These are phyloP conservation scores for Craterostigma plantagineum DNA, from an alignment of 257 asterid genomes.

Conservation along the genomic window DNA sequence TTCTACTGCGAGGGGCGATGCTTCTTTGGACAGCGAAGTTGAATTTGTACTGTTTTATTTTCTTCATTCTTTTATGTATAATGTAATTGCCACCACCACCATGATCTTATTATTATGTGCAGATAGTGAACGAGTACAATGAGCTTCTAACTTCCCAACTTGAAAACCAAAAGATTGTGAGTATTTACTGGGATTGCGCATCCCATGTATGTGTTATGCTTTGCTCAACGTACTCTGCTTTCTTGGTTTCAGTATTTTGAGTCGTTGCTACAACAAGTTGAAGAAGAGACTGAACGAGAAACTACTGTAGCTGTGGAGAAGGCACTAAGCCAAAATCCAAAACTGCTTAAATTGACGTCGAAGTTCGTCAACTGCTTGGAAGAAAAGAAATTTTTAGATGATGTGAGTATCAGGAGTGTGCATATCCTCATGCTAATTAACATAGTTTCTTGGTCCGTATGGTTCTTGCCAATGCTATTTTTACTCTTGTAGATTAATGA, in stretches of 20 bases:
- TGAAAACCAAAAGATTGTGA: slow-evolving; percentile 76
- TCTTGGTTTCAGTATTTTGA: slow-evolving; percentile 54
- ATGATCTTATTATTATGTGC: slow-evolving; percentile 13
- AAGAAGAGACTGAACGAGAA: slow-evolving; percentile 55
- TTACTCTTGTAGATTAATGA: slow-evolving; percentile 54
- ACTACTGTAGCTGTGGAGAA: slow-evolving; percentile 45
- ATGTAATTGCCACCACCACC: slow-evolving; percentile 1
- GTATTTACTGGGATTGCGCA: slow-evolving; percentile 12
- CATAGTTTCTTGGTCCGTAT: neutral
- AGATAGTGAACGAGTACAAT: slow-evolving; percentile 84
- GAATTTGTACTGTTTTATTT: slow-evolving; percentile 40
- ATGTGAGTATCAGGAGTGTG: slow-evolving; percentile 24
- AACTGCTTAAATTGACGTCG: slow-evolving; percentile 53
- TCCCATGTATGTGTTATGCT: slow-evolving; percentile 3
- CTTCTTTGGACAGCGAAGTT: slow-evolving; percentile 42
- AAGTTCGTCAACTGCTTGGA: slow-evolving; percentile 42
- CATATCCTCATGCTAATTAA: neutral
- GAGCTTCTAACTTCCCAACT: slow-evolving; percentile 83
- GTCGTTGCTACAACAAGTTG: slow-evolving; percentile 53
- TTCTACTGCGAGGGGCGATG: slow-evolving; percentile 35
- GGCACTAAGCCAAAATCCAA: slow-evolving; percentile 57
- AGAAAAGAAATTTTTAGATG: slow-evolving; percentile 67
- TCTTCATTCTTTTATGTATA: slow-evolving; percentile 1
- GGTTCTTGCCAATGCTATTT: slow-evolving; percentile 1
- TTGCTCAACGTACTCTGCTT: slow-evolving; percentile 14